Evolutionary conservation across 2,329 filamentous ascomycete genomes (phyloP).

Genomic region (Fusarium liriodendri): DNA sequence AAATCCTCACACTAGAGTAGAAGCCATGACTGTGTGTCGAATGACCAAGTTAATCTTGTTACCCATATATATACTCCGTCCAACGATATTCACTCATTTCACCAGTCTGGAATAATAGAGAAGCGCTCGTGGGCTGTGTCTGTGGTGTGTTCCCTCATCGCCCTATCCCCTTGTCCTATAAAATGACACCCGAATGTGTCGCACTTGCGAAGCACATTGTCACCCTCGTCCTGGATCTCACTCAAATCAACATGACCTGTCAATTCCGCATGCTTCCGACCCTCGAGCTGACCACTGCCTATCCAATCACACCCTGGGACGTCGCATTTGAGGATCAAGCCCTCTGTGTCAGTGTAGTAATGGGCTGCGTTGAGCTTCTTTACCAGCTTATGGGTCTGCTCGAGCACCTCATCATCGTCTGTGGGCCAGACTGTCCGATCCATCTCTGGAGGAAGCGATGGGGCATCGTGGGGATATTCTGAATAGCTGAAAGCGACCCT

Average conservation of each 20-base stretch:
- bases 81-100: not conserved
- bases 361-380: conserved; percentile 74
- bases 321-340: conserved; percentile 83
- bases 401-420: conserved; percentile 74
- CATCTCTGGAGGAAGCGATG: conserved; percentile 74
- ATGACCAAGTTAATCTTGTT: not conserved
- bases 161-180: conserved; percentile 73
- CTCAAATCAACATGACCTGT: conserved; percentile 71
- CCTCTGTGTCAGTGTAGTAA: conserved; percentile 90
- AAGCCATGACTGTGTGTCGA: not conserved
- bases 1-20: not conserved
- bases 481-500: conserved; percentile 81
- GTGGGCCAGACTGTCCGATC: conserved; percentile 73
- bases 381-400: conserved; percentile 73
- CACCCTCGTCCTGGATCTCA: conserved; percentile 81
- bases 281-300: conserved; percentile 73
- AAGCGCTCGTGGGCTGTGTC: conserved; percentile 68
- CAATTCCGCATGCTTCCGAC: conserved; percentile 69
- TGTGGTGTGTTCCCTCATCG: conserved; percentile 67
- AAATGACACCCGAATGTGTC: conserved; percentile 71
- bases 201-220: conserved; percentile 81
- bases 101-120: conserved; percentile 52
- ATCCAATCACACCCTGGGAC: conserved; percentile 71
- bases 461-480: conserved; percentile 64
- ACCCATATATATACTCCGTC: not conserved